A percentile compares a stretch with the other conserved stretches of the same genome.
Conservation (phyloP, 257 asterid species). For the Solanum chilense region DNA sequence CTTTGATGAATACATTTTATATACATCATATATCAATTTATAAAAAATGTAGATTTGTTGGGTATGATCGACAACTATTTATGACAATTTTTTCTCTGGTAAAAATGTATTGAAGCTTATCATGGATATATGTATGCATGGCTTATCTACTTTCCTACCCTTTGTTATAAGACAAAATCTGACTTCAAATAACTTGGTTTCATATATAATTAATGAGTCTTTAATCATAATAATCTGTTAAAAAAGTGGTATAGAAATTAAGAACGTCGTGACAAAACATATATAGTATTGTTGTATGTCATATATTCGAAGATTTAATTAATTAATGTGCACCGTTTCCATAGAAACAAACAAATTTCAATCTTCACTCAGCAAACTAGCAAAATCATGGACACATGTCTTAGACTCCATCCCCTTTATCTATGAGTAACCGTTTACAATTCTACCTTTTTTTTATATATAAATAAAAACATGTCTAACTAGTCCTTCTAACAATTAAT, state of each 20-base stretch:
- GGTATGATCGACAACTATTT: neutral
- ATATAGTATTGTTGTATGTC: neutral
- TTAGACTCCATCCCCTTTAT: neutral
- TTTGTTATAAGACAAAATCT: neutral
- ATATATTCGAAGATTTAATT: neutral
- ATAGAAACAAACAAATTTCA: neutral
- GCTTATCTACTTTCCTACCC: neutral
- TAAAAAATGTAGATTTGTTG: neutral
- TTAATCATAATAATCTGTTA: neutral
- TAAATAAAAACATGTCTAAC: neutral
- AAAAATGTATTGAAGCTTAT: neutral
- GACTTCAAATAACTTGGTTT: too few relatives aligned
- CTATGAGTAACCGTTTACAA: constrained; percentile 1
- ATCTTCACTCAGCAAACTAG: neutral
- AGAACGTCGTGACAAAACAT: neutral
- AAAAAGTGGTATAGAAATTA: neutral
- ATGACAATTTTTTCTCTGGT: neutral
- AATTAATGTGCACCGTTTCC: neutral
- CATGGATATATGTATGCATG: neutral
- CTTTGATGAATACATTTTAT: neutral
- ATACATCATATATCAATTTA: neutral
- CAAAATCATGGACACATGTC: neutral
- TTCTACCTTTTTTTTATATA: too few relatives aligned
- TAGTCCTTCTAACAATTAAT: neutral
- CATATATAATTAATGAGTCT: neutral